phyloP scores from a whole-genome alignment of 495 filamentous ascomycete species.

The Aspergillus campestris region DNA sequence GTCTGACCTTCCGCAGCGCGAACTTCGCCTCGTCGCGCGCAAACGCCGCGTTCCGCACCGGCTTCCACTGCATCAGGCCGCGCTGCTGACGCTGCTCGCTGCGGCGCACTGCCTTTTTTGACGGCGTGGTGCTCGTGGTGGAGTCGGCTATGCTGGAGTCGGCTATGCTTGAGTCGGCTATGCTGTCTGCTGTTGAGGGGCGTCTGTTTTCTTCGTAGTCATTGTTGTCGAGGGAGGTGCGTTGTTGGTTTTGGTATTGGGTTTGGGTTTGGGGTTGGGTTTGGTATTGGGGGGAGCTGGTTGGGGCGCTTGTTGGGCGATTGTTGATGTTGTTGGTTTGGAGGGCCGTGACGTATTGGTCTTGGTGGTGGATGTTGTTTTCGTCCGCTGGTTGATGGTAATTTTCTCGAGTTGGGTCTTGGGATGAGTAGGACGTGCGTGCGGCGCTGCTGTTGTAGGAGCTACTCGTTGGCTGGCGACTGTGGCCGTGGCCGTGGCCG shows the following conservation, averaged over 20 bases:
- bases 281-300: background rate
- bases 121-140: conserved; percentile 10
- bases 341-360: background rate
- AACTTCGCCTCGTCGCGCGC: conserved; percentile 45
- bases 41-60: conserved; percentile 44
- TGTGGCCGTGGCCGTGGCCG: too few relatives aligned
- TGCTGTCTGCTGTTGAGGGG: background rate
- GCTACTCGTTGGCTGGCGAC: too few relatives aligned
- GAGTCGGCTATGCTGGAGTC: conserved; percentile 9
- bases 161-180: background rate
- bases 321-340: background rate
- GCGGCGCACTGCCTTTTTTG: conserved; percentile 31
- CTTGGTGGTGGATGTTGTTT: background rate
- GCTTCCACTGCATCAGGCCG: conserved; percentile 48
- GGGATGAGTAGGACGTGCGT: too few relatives aligned
- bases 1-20: conserved; percentile 37
- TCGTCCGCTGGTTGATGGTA: background rate
- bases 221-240: background rate
- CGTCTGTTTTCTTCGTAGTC: background rate
- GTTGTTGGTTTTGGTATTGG: conserved; percentile 12
- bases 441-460: too few relatives aligned
- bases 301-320: background rate
- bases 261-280: conserved; percentile 6
- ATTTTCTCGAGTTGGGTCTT: background rate
- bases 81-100: conserved; percentile 45